phyloP scores from a whole-genome alignment of 495 filamentous ascomycete genomes.

The Tirmania nivea region DNA sequence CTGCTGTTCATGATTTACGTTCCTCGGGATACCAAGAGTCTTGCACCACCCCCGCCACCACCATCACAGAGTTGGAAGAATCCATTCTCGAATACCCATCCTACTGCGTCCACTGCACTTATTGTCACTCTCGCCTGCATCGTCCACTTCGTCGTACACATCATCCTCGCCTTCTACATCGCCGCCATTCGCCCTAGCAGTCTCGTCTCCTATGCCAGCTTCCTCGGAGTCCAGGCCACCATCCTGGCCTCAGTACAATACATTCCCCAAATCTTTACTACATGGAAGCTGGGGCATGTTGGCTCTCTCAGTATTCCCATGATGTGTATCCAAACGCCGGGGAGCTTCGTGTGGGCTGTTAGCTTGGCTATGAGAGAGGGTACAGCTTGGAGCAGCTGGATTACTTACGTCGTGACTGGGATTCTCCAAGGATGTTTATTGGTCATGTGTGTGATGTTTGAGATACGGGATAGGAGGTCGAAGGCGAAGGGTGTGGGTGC shows the following conservation, averaged over 20 bases:
- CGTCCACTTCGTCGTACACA: conserved; percentile 40
- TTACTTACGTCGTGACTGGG: conserved; percentile 66
- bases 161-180: conserved; percentile 35
- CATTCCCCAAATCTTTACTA: conserved; percentile 83
- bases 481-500: conserved; percentile 3
- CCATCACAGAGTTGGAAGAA: conserved; percentile 2
- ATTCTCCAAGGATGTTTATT: conserved; percentile 67
- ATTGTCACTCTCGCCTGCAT: conserved; percentile 45
- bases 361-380: conserved; percentile 69
- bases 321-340: conserved; percentile 96
- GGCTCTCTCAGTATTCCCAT: conserved; percentile 85
- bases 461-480: conserved; percentile 24
- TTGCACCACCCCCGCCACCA: conserved; percentile 21
- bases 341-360: conserved; percentile 66
- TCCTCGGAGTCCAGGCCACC: conserved; percentile 56
- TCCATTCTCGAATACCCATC: conserved; percentile 24
- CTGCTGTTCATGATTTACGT: conserved; percentile 72
- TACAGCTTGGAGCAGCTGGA: conserved; percentile 89
- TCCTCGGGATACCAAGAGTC: conserved; percentile 37
- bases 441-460: conserved; percentile 58
- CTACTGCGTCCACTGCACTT: conserved; percentile 55
- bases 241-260: conserved; percentile 76
- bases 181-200: conserved; percentile 32
- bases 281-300: conserved; percentile 59
- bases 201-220: conserved; percentile 56